Conservation (phyloP, 768 basidiomycete species). For the Scleroderma citrinum region DNA sequence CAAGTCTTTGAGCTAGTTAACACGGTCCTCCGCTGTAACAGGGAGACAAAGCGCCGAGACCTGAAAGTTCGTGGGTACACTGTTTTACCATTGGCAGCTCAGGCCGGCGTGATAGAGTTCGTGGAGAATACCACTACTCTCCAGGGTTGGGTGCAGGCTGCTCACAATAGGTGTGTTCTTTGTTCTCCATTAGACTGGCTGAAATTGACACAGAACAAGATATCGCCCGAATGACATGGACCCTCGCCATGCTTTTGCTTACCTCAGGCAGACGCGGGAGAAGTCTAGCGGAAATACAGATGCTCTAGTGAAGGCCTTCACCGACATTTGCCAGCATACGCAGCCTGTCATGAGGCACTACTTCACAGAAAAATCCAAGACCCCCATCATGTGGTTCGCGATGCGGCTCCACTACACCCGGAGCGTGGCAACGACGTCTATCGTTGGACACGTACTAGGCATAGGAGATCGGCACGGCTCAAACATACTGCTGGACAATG, state of each 20-base stretch:
- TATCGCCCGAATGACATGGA: constrained; percentile 59
- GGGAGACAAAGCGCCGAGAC: constrained; percentile 66
- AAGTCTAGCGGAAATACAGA: constrained; percentile 26
- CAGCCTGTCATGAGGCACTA: constrained; percentile 91
- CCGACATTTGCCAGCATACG: constrained; percentile 39
- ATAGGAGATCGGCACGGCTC: constrained; percentile 89
- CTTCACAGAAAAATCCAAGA: constrained; percentile 86
- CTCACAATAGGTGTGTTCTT: constrained; percentile 52
- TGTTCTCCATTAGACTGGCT: neutral
- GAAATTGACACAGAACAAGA: constrained; percentile 32
- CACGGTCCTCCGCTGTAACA: constrained; percentile 62
- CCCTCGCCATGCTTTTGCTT: constrained; percentile 23
- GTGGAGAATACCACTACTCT: constrained; percentile 74
- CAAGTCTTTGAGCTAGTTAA: constrained; percentile 94
- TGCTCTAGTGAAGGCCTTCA: constrained; percentile 30
- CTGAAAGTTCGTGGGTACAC: constrained; percentile 81
- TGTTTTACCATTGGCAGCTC: constrained; percentile 75
- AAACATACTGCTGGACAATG: constrained; percentile 86
- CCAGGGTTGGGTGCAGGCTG: constrained; percentile 50
- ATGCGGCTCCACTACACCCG: constrained; percentile 87
- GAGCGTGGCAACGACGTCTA: constrained; percentile 89
- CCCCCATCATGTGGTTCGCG: constrained; percentile 86
- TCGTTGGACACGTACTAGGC: constrained; percentile 89
- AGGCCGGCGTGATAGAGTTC: constrained; percentile 87
- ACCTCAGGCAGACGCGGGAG: constrained; percentile 29